Percentiles rank a stretch among this genome's conserved stretches.
These are phyloP conservation scores for Naegleria gruberi DNA, from an alignment of 208 protist species.

Conservation along the genomic window DNA sequence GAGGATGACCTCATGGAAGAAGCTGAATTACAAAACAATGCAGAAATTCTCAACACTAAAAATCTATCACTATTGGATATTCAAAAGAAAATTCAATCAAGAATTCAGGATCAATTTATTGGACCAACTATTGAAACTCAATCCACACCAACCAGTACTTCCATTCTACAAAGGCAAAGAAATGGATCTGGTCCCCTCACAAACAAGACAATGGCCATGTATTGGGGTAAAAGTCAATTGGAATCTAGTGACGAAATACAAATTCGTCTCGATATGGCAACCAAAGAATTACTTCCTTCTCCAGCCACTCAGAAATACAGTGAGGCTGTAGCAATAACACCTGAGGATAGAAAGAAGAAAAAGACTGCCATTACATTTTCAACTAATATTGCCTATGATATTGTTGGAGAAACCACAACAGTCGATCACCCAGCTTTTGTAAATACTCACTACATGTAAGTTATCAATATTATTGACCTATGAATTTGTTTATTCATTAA, in stretches of 20 bases:
- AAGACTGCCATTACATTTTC: too few species aligned
- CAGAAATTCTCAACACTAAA: not conserved
- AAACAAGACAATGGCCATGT: not conserved
- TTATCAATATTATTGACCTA: not conserved
- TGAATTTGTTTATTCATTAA: too few species aligned
- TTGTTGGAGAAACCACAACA: not conserved
- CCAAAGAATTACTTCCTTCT: not conserved
- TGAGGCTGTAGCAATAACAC: not conserved
- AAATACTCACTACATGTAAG: constrained; percentile 3
- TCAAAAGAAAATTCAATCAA: not conserved
- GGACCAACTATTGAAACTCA: not conserved
- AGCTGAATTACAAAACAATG: not conserved
- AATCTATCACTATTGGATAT: not conserved
- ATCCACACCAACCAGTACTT: not conserved
- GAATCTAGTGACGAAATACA: not conserved
- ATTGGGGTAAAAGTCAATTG: not conserved
- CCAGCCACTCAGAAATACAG: not conserved
- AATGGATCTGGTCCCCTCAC: too few species aligned
- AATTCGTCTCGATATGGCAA: not conserved
- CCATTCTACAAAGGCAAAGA: not conserved
- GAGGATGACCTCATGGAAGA: not conserved
- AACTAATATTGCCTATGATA: not conserved
- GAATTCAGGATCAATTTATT: not conserved
- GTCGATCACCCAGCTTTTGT: not conserved
- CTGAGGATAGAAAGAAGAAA: not conserved